Evolutionary conservation across 2,329 filamentous ascomycete genomes (phyloP), one percentile per base, ranked within the genome.

Genomic region (Neopestalotiopsis clavispora): DNA sequence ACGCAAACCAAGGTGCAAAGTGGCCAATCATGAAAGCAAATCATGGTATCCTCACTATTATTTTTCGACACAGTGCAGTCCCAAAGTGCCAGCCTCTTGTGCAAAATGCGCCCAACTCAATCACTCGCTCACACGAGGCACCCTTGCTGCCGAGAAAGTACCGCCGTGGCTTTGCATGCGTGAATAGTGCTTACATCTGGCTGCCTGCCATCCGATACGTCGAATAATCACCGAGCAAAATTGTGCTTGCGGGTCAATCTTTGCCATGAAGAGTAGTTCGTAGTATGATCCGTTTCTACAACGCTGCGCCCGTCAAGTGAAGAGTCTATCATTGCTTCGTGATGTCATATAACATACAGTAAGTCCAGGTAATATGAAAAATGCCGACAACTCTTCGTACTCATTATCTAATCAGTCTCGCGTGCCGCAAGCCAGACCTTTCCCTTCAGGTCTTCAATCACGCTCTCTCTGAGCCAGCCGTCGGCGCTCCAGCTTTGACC

Each of bases 381-480:
- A 38, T 10, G 6, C 34, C 10, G 6, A 38, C 6, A 10, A 38
- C 20, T 6, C 49, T 56, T 56, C 14, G 49, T 56, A 56, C 20
- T 17, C 4, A 56, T 56, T n/a, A 17, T n/a, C 59, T 64, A 64
- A 13, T 52, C 56, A 32, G 13, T 49, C 30, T 67, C 65, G 5
- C 81, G 77, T 2, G 82, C 83, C 20, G 82, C 83, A 67, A 89
- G 79, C 84, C 86, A 89, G 0, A 87, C 83, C 72, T 80, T 83
- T 0, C 87, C 86, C 77, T 88, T 89, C 60, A 90, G 75, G 49
- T 80, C 80, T 75, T 89, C 87, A 14, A 90, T 81, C 5, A 86
- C 83, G 52, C 84, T 85, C 66, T 88, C 86, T 65, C 84, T 78
- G 75, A 90, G 79, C 87, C 87, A 90, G 81, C 87, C 89, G 2